Evolutionary conservation across 352 stramenopile genomes (phyloP).

Genomic region (Pythium rishiriense): DNA sequence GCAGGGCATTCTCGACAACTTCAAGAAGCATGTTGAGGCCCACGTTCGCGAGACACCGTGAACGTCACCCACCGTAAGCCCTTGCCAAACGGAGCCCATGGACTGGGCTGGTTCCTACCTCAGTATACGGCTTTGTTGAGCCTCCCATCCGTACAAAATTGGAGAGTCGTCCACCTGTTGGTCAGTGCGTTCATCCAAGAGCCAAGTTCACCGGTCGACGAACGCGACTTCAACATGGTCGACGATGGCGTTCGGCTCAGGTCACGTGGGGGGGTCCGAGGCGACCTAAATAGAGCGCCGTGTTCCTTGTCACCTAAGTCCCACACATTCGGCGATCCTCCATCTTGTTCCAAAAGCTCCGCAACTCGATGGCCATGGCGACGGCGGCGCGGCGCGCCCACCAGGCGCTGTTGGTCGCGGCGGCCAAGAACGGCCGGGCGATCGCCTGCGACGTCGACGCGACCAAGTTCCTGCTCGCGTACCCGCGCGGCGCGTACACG

Average conservation of each 20-base stretch:
- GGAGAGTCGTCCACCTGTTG: too few relatives aligned
- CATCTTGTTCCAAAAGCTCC: not conserved
- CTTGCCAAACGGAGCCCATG: not conserved
- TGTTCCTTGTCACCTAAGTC: not conserved
- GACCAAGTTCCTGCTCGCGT: slow-evolving; percentile 62
- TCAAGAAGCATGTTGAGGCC: slow-evolving; percentile 23
- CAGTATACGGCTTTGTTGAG: too few relatives aligned
- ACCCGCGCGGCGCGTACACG: slow-evolving; percentile 75
- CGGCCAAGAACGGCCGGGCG: slow-evolving; percentile 73
- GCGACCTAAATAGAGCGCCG: not conserved
- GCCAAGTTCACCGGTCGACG: too few relatives aligned
- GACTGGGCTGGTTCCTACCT: too few relatives aligned
- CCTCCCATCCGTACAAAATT: too few relatives aligned
- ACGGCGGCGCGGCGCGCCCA: slow-evolving; percentile 17
- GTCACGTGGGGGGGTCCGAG: not conserved
- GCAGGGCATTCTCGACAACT: slow-evolving; percentile 25
- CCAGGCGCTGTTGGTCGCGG: slow-evolving; percentile 35
- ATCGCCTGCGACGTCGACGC: slow-evolving; percentile 64
- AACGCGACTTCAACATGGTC: slow-evolving; percentile 2
- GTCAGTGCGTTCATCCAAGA: too few relatives aligned
- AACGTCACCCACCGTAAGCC: too few relatives aligned
- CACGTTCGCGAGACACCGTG: not conserved
- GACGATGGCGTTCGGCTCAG: not conserved
- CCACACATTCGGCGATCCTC: not conserved
- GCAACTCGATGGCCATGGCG: not conserved